Evolutionary conservation across 441 rosid genomes (phyloP), one percentile per base, ranked within the genome.

Genomic region (Biscutella laevigata): DNA sequence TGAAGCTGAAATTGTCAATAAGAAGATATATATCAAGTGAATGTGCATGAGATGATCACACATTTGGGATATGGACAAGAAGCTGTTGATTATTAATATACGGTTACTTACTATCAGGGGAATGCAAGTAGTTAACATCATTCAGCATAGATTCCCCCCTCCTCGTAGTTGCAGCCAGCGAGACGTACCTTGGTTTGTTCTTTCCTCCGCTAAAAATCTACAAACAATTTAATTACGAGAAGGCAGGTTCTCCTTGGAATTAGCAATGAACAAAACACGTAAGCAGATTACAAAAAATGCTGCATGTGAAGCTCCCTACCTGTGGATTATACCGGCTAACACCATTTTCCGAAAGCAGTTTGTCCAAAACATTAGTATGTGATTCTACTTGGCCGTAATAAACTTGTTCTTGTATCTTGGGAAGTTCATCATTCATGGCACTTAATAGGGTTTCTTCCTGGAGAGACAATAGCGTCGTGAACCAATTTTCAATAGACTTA

Each of bases 371-470:
- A 68, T 89, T 81, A 50, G 95, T 85, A 41, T 38, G 86, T 58
- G 99, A 85, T 70, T 72, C 84, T 70, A 89, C 83, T 35, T 82
- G 88, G 6, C 99, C 95, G 46, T 76, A 84, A 61, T 94, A 94
- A 71, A 94, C 97, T 76, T 87, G 95, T 66, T 94, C 99, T 71
- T 94, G 96, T 63, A 94, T 80, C 77, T 80, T 94, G 25, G 91
- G 83, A 62, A 89, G 96, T 69, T 94, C 97, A 15, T 87, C 97
- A 67, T 87, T 94, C 89, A 94, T 87, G 62, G 97, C 95, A 75
- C 60, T 89, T 71, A 82, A 64, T 56, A 94, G 91, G 56, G 89
- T 42, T 59, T 69, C 81, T 70, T 87, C 99, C 97, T 89, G 80
- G 48, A 54, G 68, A 43, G 26, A 48, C 32, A 51, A 61, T 46